Conservation (phyloP, 495 filamentous ascomycete species). For the Hypoxylon fragiforme region DNA sequence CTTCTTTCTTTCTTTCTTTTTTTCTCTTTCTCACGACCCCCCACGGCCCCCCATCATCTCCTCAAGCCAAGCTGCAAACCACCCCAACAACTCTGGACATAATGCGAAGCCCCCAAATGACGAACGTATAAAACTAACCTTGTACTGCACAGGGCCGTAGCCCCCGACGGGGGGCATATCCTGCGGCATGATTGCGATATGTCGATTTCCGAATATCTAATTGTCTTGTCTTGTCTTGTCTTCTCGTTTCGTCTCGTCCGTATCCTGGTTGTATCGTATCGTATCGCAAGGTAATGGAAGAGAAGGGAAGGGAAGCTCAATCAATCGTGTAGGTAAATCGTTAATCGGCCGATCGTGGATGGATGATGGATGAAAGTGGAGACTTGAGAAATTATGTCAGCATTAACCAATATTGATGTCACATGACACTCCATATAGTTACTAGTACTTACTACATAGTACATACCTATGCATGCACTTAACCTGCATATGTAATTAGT, state of each 20-base stretch:
- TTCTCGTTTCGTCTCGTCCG: neutral
- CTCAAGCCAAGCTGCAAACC: neutral
- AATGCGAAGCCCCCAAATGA: neutral
- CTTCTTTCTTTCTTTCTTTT: too few species aligned
- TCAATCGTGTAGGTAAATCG: slow-evolving; percentile 1
- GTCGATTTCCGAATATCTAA: neutral
- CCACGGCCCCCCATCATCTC: neutral
- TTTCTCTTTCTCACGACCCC: too few species aligned
- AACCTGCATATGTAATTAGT: too few species aligned
- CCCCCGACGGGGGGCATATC: slow-evolving; percentile 95
- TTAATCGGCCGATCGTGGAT: neutral
- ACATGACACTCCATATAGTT: too few species aligned
- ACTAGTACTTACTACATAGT: too few species aligned
- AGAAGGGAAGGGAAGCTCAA: too few species aligned
- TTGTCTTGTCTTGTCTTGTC: neutral
- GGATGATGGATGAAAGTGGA: slow-evolving; percentile 1
- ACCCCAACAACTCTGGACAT: neutral
- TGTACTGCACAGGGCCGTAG: slow-evolving; percentile 95
- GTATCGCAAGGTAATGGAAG: too few species aligned
- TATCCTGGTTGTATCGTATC: neutral
- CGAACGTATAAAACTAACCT: too few species aligned
- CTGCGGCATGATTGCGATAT: slow-evolving; percentile 63
- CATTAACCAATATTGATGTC: too few species aligned
- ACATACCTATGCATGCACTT: too few species aligned
- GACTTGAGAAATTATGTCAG: neutral